Conservation (phyloP, 805 yeast species). For the Saccharomycopsis oosterbeekiorum region DNA sequence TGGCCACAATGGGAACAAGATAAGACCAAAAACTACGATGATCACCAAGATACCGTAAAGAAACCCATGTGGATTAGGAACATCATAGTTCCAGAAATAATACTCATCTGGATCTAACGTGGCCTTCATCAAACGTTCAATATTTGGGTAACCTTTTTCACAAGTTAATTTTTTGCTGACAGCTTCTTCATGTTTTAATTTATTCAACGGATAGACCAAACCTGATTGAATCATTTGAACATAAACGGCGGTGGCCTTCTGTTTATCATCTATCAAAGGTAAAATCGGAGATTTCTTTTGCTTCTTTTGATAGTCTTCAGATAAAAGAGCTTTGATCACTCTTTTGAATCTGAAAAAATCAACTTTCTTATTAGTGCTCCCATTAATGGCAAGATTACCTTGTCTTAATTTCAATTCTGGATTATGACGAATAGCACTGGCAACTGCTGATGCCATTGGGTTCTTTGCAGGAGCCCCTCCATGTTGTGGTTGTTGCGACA, state of each 20-base stretch:
- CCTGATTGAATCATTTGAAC: slow-evolving; percentile 62
- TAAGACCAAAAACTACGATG: slow-evolving; percentile 49
- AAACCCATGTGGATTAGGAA: slow-evolving; percentile 49
- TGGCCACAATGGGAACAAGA: slow-evolving; percentile 95
- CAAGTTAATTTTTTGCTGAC: slow-evolving; percentile 41
- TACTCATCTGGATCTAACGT: slow-evolving; percentile 56
- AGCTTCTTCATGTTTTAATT: slow-evolving; percentile 60
- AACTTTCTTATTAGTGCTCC: slow-evolving; percentile 40
- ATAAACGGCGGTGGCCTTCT: slow-evolving; percentile 53
- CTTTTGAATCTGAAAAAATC: slow-evolving; percentile 87
- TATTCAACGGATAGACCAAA: slow-evolving; percentile 65
- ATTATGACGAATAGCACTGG: slow-evolving; percentile 59
- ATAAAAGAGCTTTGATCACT: slow-evolving; percentile 63
- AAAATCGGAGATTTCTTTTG: slow-evolving; percentile 37
- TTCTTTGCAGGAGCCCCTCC: slow-evolving; percentile 20
- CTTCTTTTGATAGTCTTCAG: slow-evolving; percentile 55
- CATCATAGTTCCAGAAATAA: slow-evolving; percentile 74
- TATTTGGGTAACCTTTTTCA: slow-evolving; percentile 49
- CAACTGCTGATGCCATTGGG: slow-evolving; percentile 60
- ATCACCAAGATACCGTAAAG: slow-evolving; percentile 58
- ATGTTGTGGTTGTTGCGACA: neutral
- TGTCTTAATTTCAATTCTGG: slow-evolving; percentile 65
- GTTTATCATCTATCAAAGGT: slow-evolving; percentile 42
- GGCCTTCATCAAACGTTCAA: slow-evolving; percentile 47
- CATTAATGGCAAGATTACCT: slow-evolving; percentile 48